phyloP scores from a whole-genome alignment of 257 asterid species.

The Penstemon davidsonii region DNA sequence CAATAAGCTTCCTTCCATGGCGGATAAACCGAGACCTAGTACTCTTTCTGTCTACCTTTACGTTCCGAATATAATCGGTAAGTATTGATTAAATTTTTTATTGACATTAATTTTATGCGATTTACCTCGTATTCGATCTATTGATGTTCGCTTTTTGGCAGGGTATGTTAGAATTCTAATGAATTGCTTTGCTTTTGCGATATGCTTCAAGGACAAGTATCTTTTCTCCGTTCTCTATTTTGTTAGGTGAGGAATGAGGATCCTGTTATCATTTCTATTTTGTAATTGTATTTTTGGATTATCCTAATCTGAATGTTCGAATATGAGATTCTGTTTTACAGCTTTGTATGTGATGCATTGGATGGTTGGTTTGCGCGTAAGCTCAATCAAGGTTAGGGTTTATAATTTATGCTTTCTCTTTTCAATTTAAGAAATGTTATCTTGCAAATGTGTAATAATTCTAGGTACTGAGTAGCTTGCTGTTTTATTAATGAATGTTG shows the following conservation, averaged over 20 bases:
- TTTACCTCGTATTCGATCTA: slow-evolving; percentile 16
- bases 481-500: slow-evolving; percentile 15
- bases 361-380: slow-evolving; percentile 98
- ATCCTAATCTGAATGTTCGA: slow-evolving; percentile 21
- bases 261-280: not conserved
- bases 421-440: slow-evolving; percentile 1
- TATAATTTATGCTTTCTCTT: slow-evolving; percentile 13
- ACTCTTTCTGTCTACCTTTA: slow-evolving; percentile 72
- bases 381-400: slow-evolving; percentile 85
- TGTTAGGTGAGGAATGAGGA: slow-evolving; percentile 48
- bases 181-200: slow-evolving; percentile 86
- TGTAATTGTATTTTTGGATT: not conserved
- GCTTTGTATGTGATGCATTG: slow-evolving; percentile 96
- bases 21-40: slow-evolving; percentile 56
- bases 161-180: slow-evolving; percentile 78
- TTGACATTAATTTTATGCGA: not conserved
- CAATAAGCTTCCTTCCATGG: slow-evolving; percentile 38
- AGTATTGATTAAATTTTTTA: slow-evolving; percentile 7
- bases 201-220: slow-evolving; percentile 77
- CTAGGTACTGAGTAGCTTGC: not conserved
- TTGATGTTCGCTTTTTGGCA: slow-evolving; percentile 26
- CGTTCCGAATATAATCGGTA: slow-evolving; percentile 90
- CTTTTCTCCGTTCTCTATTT: slow-evolving; percentile 85
- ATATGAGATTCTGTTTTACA: slow-evolving; percentile 31
- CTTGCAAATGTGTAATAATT: slow-evolving; percentile 17